Percentiles rank a stretch among this genome's conserved stretches.
Evolutionary conservation across 805 yeast genomes (phyloP).

Genomic region (Candida wancherniae): DNA sequence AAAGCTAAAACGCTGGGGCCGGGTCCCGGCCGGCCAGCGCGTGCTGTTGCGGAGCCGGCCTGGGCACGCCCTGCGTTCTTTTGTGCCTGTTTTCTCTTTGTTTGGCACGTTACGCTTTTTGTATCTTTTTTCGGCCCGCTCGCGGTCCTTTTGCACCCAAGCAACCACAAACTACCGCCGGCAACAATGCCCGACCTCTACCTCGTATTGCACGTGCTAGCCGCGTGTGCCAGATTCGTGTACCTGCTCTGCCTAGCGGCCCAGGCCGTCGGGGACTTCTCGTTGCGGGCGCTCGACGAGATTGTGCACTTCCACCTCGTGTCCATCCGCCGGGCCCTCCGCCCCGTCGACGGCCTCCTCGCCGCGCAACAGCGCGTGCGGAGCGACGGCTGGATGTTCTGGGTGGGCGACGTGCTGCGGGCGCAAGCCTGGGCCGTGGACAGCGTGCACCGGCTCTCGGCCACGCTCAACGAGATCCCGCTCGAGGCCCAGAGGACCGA

Average conservation of each 20-base stretch:
- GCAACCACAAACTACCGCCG: neutral
- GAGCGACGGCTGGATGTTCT: too few relatives aligned
- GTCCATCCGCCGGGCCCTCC: constrained; percentile 4
- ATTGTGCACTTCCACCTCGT: constrained; percentile 1
- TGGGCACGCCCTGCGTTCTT: constrained; percentile 1
- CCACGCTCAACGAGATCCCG: constrained; percentile 4
- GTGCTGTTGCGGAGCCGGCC: too few relatives aligned
- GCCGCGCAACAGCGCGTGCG: too few relatives aligned
- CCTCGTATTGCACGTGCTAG: constrained; percentile 3
- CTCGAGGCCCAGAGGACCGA: constrained; percentile 6
- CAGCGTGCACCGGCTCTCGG: constrained; percentile 2
- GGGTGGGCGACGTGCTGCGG: too few relatives aligned
- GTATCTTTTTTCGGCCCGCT: neutral
- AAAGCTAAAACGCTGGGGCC: too few relatives aligned
- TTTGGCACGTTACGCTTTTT: neutral
- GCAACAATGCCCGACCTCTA: neutral
- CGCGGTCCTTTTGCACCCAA: neutral
- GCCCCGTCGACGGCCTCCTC: constrained; percentile 1
- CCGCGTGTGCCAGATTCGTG: constrained; percentile 1
- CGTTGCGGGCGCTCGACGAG: constrained; percentile 4
- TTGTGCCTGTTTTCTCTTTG: neutral
- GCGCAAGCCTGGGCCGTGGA: too few relatives aligned
- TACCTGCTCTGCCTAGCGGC: constrained; percentile 1
- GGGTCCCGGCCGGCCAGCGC: too few relatives aligned
- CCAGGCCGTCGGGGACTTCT: constrained; percentile 4